These are phyloP conservation scores for Claviceps sp. DNA, from an alignment of 2,329 filamentous ascomycete genomes.

Conservation along the genomic window DNA sequence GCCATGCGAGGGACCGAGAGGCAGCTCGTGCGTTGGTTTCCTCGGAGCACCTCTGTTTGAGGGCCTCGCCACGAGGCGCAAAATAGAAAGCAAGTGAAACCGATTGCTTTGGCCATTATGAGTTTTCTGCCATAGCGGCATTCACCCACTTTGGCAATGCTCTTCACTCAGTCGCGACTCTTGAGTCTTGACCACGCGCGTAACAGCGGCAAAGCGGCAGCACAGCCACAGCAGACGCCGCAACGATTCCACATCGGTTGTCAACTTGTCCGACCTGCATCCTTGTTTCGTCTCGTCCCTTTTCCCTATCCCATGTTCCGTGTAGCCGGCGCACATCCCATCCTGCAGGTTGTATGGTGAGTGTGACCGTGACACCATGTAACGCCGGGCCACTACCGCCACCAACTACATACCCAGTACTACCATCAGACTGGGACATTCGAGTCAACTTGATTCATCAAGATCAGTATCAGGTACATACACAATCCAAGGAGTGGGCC, in stretches of 20 bases:
- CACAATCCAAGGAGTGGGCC: too few species aligned
- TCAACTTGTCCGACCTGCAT: neutral
- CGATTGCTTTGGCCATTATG: slow-evolving; percentile 2
- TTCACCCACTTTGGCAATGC: neutral
- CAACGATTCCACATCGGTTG: neutral
- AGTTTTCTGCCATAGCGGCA: neutral
- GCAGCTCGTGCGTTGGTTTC: slow-evolving; percentile 4
- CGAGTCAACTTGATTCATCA: neutral
- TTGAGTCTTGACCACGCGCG: neutral
- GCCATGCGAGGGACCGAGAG: neutral
- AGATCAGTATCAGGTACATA: too few species aligned
- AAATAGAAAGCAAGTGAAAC: slow-evolving; percentile 3
- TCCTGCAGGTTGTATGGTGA: neutral
- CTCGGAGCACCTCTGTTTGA: neutral
- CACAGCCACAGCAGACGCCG: neutral
- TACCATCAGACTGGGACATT: neutral
- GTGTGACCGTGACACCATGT: neutral
- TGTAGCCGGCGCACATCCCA: neutral
- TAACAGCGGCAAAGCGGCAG: neutral
- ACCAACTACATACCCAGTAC: neutral
- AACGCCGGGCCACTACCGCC: neutral
- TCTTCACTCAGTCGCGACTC: neutral
- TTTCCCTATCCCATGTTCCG: neutral
- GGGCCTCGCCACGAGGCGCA: neutral
- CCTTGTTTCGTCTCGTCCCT: neutral